These are phyloP conservation scores for Sporothrix protearum DNA, from an alignment of 2,329 filamentous ascomycete genomes.

Conservation along the genomic window DNA sequence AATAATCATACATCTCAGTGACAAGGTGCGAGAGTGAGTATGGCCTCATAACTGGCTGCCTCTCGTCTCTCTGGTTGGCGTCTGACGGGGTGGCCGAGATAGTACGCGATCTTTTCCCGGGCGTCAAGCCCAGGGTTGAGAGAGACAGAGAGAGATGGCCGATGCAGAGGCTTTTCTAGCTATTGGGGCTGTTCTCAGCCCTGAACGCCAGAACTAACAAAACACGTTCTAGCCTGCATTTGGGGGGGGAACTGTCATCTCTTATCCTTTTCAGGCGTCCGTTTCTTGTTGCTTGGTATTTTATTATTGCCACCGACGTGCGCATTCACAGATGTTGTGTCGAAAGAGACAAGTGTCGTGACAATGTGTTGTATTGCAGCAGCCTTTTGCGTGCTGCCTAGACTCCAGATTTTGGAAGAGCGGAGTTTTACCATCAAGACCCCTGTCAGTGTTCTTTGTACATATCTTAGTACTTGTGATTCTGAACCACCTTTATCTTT, in stretches of 20 bases:
- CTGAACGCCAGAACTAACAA: background rate
- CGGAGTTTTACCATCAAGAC: background rate
- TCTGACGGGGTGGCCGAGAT: background rate
- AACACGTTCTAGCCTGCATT: background rate
- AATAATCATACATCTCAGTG: background rate
- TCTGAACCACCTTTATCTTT: background rate
- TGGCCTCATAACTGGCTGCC: background rate
- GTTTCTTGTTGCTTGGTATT: too few relatives aligned
- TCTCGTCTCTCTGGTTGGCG: slow-evolving; percentile 8
- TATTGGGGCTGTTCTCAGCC: background rate
- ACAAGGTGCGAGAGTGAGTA: background rate
- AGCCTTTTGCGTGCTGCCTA: background rate
- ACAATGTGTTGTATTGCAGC: background rate
- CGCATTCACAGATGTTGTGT: background rate
- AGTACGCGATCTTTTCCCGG: background rate
- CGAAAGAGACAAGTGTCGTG: background rate
- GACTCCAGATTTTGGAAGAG: background rate
- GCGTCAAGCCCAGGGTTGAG: background rate
- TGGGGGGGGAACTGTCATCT: background rate
- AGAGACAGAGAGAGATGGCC: background rate
- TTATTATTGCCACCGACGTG: background rate
- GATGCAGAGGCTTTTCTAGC: slow-evolving; percentile 12
- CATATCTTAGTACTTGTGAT: too few relatives aligned
- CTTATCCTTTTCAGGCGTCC: too few relatives aligned
- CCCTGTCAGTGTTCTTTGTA: background rate